Conservation (phyloP, 345 rosid genomes). For the Populus davidiana region DNA sequence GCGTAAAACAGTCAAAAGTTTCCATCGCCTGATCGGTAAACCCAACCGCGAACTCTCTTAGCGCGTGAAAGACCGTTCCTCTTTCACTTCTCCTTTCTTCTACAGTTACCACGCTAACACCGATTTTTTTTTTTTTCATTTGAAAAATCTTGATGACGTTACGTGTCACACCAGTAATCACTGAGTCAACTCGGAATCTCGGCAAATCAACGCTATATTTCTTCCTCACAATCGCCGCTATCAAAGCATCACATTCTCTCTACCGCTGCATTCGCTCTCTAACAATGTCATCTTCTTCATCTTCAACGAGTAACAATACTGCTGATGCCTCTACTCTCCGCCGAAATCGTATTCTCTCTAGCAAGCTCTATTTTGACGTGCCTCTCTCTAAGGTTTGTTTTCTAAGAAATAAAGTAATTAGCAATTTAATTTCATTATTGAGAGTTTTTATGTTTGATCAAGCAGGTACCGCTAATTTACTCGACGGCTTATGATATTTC, state of each 20-base stretch:
- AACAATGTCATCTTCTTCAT: slow-evolving; percentile 32
- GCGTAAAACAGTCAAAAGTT: background rate
- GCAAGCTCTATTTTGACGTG: slow-evolving; percentile 70
- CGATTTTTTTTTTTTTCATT: too few relatives aligned
- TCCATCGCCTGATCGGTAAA: background rate
- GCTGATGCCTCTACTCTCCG: slow-evolving; percentile 49
- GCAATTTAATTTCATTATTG: background rate
- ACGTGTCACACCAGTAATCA: background rate
- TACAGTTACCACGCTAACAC: background rate
- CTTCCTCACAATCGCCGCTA: slow-evolving; percentile 26
- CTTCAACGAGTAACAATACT: slow-evolving; percentile 15
- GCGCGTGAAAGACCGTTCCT: background rate
- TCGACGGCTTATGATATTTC: slow-evolving; percentile 68
- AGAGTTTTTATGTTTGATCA: background rate
- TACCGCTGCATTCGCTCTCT: slow-evolving; percentile 18
- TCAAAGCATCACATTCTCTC: slow-evolving; percentile 26
- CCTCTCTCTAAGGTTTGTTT: slow-evolving; percentile 45
- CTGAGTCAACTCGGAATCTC: slow-evolving; percentile 39
- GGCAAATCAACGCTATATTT: slow-evolving; percentile 30
- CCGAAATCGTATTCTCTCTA: slow-evolving; percentile 55
- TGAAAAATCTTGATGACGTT: background rate
- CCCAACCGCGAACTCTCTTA: background rate
- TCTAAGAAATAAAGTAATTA: background rate
- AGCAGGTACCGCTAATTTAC: slow-evolving; percentile 74
- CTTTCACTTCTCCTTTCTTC: background rate